These are phyloP conservation scores for Leccinum angustisporum DNA, from an alignment of 1,284 basidiomycete genomes.

Conservation along the genomic window DNA sequence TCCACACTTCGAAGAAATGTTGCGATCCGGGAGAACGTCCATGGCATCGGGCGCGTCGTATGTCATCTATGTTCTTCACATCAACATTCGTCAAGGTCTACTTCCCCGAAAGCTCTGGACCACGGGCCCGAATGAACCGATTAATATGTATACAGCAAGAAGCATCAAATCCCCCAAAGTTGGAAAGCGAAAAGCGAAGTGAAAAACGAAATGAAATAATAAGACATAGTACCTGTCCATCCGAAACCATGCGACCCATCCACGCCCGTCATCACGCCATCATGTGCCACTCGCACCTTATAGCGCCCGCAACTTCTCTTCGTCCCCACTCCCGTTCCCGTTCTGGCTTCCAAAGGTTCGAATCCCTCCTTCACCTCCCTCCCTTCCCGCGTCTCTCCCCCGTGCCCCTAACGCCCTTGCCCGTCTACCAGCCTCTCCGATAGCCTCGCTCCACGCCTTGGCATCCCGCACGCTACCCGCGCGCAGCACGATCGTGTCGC, in stretches of 20 bases:
- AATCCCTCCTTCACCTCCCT: neutral
- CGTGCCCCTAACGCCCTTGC: slow-evolving; percentile 32
- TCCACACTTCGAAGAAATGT: neutral
- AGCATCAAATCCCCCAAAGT: neutral
- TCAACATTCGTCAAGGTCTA: neutral
- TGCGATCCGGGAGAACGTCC: neutral
- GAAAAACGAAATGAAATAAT: neutral
- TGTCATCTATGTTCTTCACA: neutral
- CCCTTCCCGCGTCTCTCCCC: neutral
- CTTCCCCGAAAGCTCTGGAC: neutral
- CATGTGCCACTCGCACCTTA: neutral
- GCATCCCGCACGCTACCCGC: slow-evolving; percentile 65
- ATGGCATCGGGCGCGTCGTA: no score
- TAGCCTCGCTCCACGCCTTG: slow-evolving; percentile 58
- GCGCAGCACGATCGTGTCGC: slow-evolving; percentile 66
- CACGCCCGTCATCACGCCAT: neutral
- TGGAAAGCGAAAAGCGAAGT: neutral
- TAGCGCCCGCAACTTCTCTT: neutral
- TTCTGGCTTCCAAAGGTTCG: neutral
- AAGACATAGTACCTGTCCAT: slow-evolving; percentile 10
- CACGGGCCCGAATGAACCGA: neutral
- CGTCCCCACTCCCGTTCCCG: neutral
- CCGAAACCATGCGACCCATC: neutral
- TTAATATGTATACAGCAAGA: neutral
- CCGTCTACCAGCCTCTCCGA: slow-evolving; percentile 41